Base-by-base conservation (phyloP, 2,329 filamentous ascomycete genomes). In the Ramularia endophylla region DNA sequence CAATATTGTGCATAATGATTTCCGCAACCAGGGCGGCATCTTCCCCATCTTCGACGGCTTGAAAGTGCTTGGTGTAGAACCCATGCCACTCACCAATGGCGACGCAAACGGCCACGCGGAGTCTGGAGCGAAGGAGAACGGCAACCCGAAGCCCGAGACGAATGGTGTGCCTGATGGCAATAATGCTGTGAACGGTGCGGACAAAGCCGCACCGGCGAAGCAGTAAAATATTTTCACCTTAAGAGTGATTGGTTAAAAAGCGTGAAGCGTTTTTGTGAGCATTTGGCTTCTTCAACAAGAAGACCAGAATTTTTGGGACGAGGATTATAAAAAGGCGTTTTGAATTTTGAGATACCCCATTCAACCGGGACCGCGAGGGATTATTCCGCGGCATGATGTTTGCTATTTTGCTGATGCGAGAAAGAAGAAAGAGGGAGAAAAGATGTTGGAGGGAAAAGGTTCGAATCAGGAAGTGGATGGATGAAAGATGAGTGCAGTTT, bases 1-100 rank as follows among this genome's bases (percentile, higher is more conserved):
- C 54, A 98, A 98, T 61, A 95, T 98, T 56, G 92, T 98, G 19
- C 88, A 98, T 71, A 98, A 98, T 60, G 88, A 98, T 64, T 98
- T 98, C 80, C 87, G 94, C 63, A 75, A 87, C 55, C 80, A 79
- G 41, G 75, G 80, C 38, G 82, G 81, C 41, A 85, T 98, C 53
- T 97, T 95, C 63, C 77, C 85, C 33, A 72, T 97, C 18, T 92
- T 98, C 62, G 77, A 89, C 12, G 87, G 80, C 17, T 73, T 98
- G 3, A 64, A 76, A 46, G 79, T 86, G n/a, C 67, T 78, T 33
- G 76, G 81, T 47, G 67, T 88, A 36, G 76, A 85, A 48, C 31
- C 25, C 15, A 35, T 30, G 32, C 31, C 31, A 19, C 4, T 38
- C 9, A 35, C 38, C 18, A 44, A 52, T 32, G 42, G 52, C 28